Evolutionary conservation across 2,329 filamentous ascomycete species (phyloP).

Genomic region (Aspergillus fumigatus): DNA sequence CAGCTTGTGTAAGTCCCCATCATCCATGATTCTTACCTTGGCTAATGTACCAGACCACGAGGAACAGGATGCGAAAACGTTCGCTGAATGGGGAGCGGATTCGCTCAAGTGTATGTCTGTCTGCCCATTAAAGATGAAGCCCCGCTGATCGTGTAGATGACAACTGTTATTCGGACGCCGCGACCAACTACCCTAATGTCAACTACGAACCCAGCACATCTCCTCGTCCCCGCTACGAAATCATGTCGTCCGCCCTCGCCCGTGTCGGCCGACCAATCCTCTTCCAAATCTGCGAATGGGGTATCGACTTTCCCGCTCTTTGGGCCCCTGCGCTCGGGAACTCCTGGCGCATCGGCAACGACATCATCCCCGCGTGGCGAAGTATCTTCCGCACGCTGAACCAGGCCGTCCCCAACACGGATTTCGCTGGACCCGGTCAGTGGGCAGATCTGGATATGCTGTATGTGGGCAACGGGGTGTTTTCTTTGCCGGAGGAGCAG

Average conservation of each 20-base stretch:
- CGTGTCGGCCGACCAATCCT: slow-evolving; percentile 40
- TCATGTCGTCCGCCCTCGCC: slow-evolving; percentile 44
- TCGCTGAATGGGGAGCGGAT: slow-evolving; percentile 35
- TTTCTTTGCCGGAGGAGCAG: slow-evolving; percentile 46
- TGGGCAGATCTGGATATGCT: slow-evolving; percentile 54
- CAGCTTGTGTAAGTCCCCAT: slow-evolving; percentile 29
- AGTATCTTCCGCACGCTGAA: slow-evolving; percentile 51
- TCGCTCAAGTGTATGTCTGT: slow-evolving; percentile 46
- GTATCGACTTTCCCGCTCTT: slow-evolving; percentile 45
- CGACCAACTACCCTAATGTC: slow-evolving; percentile 39
- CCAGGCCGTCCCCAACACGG: slow-evolving; percentile 47
- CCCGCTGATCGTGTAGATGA: slow-evolving; percentile 34
- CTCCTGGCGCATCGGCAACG: slow-evolving; percentile 51
- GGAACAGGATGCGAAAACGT: slow-evolving; percentile 38
- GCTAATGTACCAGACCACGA: slow-evolving; percentile 31
- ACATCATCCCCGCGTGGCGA: slow-evolving; percentile 50
- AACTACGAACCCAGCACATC: slow-evolving; percentile 37
- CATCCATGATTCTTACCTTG: slow-evolving; percentile 22
- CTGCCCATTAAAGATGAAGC: neutral
- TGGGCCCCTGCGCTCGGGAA: slow-evolving; percentile 48
- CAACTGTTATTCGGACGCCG: slow-evolving; percentile 46
- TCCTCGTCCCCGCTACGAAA: slow-evolving; percentile 41
- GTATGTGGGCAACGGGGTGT: slow-evolving; percentile 45
- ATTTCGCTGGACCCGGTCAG: slow-evolving; percentile 43
- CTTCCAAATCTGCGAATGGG: slow-evolving; percentile 54